These are phyloP conservation scores for Kodamaea suecica DNA, from an alignment of 1,139 yeast species.

Conservation along the genomic window DNA sequence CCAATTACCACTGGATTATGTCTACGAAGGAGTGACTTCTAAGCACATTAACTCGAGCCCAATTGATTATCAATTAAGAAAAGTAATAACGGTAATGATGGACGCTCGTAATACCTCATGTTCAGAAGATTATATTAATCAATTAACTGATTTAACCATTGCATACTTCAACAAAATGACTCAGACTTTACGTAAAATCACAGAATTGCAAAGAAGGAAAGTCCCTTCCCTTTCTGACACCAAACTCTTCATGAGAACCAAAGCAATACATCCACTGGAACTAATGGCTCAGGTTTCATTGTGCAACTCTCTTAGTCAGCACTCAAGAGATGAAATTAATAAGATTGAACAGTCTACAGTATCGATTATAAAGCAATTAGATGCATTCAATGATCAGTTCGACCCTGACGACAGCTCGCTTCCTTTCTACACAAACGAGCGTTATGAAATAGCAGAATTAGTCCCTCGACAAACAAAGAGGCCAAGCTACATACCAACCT, in stretches of 20 bases:
- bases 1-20: slow-evolving; percentile 2
- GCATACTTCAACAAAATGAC: slow-evolving; percentile 50
- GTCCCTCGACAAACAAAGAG: slow-evolving; percentile 52
- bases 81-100: slow-evolving; percentile 34
- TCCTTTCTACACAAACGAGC: slow-evolving; percentile 45
- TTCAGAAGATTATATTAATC: slow-evolving; percentile 45
- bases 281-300: slow-evolving; percentile 41
- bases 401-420: slow-evolving; percentile 23
- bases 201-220: slow-evolving; percentile 67
- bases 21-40: no score
- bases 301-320: slow-evolving; percentile 17
- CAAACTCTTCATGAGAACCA: slow-evolving; percentile 46
- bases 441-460: slow-evolving; percentile 48
- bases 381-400: slow-evolving; percentile 5
- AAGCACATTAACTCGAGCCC: slow-evolving; percentile 17
- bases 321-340: slow-evolving; percentile 9
- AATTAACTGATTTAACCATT: slow-evolving; percentile 46
- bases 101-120: slow-evolving; percentile 34
- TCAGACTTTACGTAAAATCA: slow-evolving; percentile 47
- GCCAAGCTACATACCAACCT: slow-evolving; percentile 61
- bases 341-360: slow-evolving; percentile 5
- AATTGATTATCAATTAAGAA: slow-evolving; percentile 35
- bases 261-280: slow-evolving; percentile 40
- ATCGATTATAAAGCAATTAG: slow-evolving; percentile 4
- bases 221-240: slow-evolving; percentile 60